Percentiles rank a stretch among this genome's conserved stretches.
phyloP scores from a whole-genome alignment of 805 yeast genomes.

The Lachancea sp. region DNA sequence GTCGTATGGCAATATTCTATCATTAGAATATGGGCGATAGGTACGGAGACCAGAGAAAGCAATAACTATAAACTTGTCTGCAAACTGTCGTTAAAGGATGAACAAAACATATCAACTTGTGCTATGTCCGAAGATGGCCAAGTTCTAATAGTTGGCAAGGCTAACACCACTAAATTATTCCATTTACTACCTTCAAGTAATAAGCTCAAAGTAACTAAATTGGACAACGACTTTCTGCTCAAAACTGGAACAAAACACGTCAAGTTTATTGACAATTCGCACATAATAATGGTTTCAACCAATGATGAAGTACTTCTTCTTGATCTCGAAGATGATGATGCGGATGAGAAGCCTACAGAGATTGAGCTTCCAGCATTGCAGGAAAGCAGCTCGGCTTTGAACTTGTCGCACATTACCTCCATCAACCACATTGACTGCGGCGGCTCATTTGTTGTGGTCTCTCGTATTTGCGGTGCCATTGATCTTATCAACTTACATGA shows the following conservation, averaged over 20 bases:
- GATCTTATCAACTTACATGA: constrained; percentile 39
- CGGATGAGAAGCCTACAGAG: constrained; percentile 34
- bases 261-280: constrained; percentile 41
- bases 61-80: constrained; percentile 47
- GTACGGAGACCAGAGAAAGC: constrained; percentile 25
- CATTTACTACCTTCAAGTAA: constrained; percentile 40
- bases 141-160: constrained; percentile 65
- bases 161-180: constrained; percentile 63
- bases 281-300: constrained; percentile 47
- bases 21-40: constrained; percentile 72
- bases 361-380: constrained; percentile 38
- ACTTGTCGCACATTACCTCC: constrained; percentile 42
- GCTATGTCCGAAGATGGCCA: constrained; percentile 59
- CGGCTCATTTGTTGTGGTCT: constrained; percentile 46
- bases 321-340: constrained; percentile 36
- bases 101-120: constrained; percentile 70
- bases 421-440: constrained; percentile 50
- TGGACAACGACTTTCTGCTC: constrained; percentile 37
- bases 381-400: constrained; percentile 26
- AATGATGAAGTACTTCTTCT: constrained; percentile 54
- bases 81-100: constrained; percentile 61
- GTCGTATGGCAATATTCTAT: constrained; percentile 78
- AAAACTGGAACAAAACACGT: constrained; percentile 52
- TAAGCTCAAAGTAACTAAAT: constrained; percentile 45
- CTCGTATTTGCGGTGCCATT: constrained; percentile 61